Percentiles rank a stretch among this genome's conserved stretches.
Evolutionary conservation across 164 flowering plant genomes (phyloP).

Genomic region (Macadamia tetraphylla): DNA sequence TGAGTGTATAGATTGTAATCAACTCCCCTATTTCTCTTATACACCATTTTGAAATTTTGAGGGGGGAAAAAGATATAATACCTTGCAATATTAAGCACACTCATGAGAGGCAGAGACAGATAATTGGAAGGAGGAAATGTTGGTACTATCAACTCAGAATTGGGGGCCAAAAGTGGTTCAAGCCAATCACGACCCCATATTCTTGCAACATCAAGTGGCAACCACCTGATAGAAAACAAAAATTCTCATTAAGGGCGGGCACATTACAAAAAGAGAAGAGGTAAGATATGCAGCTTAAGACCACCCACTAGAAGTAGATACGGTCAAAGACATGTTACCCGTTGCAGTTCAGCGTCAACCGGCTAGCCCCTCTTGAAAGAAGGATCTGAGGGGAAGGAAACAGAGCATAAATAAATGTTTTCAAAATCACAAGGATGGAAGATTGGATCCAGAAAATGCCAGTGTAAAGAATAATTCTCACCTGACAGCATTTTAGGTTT

Average conservation of each 20-base stretch:
- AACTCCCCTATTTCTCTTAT: too few species aligned
- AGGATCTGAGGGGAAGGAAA: constrained; percentile 58
- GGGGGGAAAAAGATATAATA: constrained; percentile 16
- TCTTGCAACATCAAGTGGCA: constrained; percentile 86
- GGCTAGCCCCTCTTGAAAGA: constrained; percentile 85
- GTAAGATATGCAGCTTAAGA: neutral
- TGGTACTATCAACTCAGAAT: constrained; percentile 57
- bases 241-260: neutral
- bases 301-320: neutral
- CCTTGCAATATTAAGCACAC: constrained; percentile 90
- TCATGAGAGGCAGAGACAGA: constrained; percentile 81
- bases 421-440: constrained; percentile 1
- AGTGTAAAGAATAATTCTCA: constrained; percentile 14
- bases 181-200: constrained; percentile 98
- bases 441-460: neutral
- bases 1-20: too few species aligned
- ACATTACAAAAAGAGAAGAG: neutral
- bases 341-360: constrained; percentile 75
- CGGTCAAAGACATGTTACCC: constrained; percentile 45
- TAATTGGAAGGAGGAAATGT: constrained; percentile 66
- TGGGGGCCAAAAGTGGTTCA: constrained; percentile 71
- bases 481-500: constrained; percentile 95
- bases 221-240: constrained; percentile 64
- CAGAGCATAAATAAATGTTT: neutral
- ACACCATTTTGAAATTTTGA: neutral